Percentiles rank a stretch among this genome's conserved stretches.
Evolutionary conservation across 257 asterid species (phyloP).

Genomic region (Echites panduratus): DNA sequence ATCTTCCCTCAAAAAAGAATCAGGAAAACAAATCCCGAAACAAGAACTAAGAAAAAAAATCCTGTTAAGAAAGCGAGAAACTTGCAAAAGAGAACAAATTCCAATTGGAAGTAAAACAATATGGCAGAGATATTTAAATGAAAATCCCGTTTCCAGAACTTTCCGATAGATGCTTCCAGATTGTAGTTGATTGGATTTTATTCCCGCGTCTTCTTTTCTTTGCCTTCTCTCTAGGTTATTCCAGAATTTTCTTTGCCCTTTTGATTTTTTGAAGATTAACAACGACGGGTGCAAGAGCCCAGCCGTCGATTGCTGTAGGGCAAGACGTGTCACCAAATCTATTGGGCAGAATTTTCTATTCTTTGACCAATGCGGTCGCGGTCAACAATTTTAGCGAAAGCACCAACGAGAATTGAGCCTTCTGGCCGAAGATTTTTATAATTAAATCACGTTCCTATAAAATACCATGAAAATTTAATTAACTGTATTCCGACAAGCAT

Average conservation of each 20-base stretch:
- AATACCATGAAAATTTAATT: too few relatives aligned
- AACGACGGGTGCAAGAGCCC: neutral
- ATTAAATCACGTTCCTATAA: too few relatives aligned
- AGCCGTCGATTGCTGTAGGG: neutral
- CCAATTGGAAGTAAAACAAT: too few relatives aligned
- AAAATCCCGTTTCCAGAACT: conserved; percentile 11
- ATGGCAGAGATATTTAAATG: neutral
- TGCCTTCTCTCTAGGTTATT: conserved; percentile 14
- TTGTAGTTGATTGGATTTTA: neutral
- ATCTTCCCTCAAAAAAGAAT: conserved; percentile 4
- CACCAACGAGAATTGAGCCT: too few relatives aligned
- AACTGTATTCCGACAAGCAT: too few relatives aligned
- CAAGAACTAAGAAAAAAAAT: too few relatives aligned
- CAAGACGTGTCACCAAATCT: neutral
- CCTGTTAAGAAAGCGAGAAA: too few relatives aligned
- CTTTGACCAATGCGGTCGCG: too few relatives aligned
- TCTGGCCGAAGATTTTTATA: too few relatives aligned
- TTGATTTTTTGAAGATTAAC: neutral
- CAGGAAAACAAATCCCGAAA: too few relatives aligned
- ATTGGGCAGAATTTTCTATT: neutral
- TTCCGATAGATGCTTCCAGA: conserved; percentile 7
- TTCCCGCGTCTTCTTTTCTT: neutral
- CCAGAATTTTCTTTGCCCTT: conserved; percentile 6
- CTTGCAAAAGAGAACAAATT: too few relatives aligned
- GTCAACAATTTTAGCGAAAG: too few relatives aligned